Evolutionary conservation across 2,329 filamentous ascomycete genomes (phyloP), one percentile per base, ranked within the genome.

Genomic region (Colletotrichum brevisporum): DNA sequence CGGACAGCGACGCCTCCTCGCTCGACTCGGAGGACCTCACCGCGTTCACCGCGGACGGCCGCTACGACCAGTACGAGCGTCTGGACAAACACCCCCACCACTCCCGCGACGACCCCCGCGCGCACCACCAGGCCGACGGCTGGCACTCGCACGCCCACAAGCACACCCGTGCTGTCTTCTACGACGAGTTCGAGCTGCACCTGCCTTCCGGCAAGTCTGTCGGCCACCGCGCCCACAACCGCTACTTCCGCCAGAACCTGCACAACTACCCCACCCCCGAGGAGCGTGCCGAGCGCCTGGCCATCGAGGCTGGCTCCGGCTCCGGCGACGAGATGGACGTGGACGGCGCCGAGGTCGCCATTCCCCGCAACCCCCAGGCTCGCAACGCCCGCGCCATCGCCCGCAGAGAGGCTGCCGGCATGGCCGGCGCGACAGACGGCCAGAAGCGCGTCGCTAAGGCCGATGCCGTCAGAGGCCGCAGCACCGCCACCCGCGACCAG

Each of bases 171-270:
- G 91, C 94, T 45, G 93, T 94, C 24, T 97, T 97, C 79, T 91
- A 97, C 76, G 94, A 97, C 74, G 96, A 99, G 52, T 95, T 94
- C 76, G 96, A 98, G 80, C 88, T 99, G 61, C 94, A 99, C 77
- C 89, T 99, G 13, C 96, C 96, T 1, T 94, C 92, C 5, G 96
- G 96, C 61, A 92, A 93, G 70, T 92, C 93, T 8, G 94, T 97
- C 45, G 96, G 96, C 47, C 96, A 99, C 79, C 90, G 96, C 55
- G 96, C 94, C 8, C 83, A 97, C 62, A 92, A 93, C 77, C 91
- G 89, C 74, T 98, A 98, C 82, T 99, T 91, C 83, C 91, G 94
- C 69, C 96, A 99, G 83, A 98, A 98, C 81, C 85, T 99, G 51
- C 90, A 92, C 80, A 93, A 90, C 79, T 92, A 97, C 78, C 94